Evolutionary conservation across 495 filamentous ascomycete species (phyloP).

Genomic region (Penicillium salamii): DNA sequence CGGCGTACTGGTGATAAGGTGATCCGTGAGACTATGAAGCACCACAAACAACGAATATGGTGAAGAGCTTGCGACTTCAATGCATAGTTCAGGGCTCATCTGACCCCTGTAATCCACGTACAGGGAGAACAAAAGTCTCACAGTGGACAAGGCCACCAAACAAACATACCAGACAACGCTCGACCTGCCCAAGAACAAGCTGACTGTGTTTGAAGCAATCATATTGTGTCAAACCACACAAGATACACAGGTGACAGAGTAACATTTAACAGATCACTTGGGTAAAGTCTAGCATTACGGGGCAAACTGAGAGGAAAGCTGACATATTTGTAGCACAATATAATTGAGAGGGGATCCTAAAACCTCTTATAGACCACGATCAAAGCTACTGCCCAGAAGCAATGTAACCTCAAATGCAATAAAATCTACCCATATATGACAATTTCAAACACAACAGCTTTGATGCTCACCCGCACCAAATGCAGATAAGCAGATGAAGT

Average conservation of each 20-base stretch:
- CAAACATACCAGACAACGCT: not conserved
- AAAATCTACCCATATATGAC: not conserved
- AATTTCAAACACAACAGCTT: not conserved
- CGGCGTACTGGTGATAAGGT: too few relatives aligned
- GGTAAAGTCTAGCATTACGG: not conserved
- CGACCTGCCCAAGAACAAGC: not conserved
- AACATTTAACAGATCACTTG: not conserved
- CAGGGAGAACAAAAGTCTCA: not conserved
- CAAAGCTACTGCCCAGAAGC: not conserved
- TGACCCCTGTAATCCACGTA: not conserved
- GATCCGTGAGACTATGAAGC: too few relatives aligned
- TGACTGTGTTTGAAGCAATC: not conserved
- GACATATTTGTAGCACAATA: not conserved
- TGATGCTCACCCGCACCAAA: not conserved
- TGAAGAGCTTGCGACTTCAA: not conserved
- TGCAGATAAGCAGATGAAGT: conserved; percentile 1
- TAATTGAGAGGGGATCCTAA: not conserved
- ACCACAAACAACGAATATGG: too few relatives aligned
- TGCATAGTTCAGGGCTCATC: not conserved
- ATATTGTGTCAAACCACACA: not conserved
- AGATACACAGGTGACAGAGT: not conserved
- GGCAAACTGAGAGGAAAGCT: not conserved
- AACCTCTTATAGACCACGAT: not conserved
- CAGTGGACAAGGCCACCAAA: not conserved
- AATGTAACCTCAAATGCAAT: not conserved